Evolutionary conservation across 1,284 basidiomycete species (phyloP).

Genomic region (Grifola frondosa): DNA sequence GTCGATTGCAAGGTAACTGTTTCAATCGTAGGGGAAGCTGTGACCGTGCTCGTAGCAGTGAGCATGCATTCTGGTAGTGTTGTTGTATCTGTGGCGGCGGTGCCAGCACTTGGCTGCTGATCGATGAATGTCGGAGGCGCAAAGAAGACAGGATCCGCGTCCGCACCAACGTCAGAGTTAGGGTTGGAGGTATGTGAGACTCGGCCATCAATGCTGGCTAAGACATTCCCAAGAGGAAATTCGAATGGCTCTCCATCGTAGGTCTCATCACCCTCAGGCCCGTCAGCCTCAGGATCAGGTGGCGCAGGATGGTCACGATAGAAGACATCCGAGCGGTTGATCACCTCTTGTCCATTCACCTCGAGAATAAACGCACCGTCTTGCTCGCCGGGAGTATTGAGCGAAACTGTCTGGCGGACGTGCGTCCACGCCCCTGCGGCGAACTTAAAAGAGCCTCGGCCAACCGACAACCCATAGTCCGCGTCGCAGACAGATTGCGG

Average conservation of each 20-base stretch:
- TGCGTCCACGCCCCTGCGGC: slow-evolving; percentile 65
- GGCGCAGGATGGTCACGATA: slow-evolving; percentile 47
- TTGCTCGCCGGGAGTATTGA: slow-evolving; percentile 65
- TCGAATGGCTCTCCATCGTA: not conserved
- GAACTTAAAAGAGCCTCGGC: slow-evolving; percentile 73
- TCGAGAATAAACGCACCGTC: slow-evolving; percentile 41
- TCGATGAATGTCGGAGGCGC: slow-evolving; percentile 1
- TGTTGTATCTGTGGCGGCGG: too few species aligned
- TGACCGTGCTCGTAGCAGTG: slow-evolving; percentile 14
- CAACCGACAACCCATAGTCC: slow-evolving; percentile 69
- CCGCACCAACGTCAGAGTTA: not conserved
- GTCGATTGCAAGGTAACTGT: slow-evolving; percentile 21
- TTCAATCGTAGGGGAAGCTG: slow-evolving; percentile 13
- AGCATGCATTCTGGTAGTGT: too few species aligned
- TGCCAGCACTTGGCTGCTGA: not conserved
- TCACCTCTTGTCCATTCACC: slow-evolving; percentile 53
- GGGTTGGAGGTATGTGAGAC: too few species aligned
- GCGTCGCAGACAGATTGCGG: slow-evolving; percentile 61
- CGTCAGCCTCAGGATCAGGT: slow-evolving; percentile 5
- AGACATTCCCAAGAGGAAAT: too few species aligned
- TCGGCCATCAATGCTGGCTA: too few species aligned
- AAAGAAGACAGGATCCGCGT: too few species aligned
- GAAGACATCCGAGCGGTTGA: slow-evolving; percentile 56
- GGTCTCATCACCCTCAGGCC: slow-evolving; percentile 7
- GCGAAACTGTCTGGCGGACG: slow-evolving; percentile 57